Conservation (phyloP, 208 protist genomes). For the Ichthyophonus hoferi region DNA sequence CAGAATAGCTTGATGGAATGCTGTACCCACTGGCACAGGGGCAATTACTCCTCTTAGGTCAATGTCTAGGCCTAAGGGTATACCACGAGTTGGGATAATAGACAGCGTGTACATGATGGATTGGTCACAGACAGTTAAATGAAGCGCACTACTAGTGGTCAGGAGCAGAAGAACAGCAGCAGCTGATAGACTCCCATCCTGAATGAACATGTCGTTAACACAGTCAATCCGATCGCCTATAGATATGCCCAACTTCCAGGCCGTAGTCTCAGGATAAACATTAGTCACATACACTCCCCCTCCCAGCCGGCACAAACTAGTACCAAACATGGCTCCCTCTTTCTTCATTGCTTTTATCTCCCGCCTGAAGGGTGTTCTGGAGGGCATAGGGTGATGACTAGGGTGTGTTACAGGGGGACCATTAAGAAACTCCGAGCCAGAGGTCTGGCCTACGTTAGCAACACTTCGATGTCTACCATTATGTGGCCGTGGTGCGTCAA, state of each 20-base stretch:
- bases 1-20: not conserved
- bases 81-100: not conserved
- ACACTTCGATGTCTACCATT: too few species aligned
- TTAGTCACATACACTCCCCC: not conserved
- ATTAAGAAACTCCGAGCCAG: too few species aligned
- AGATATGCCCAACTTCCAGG: not conserved
- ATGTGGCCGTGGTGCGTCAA: too few species aligned
- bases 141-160: not conserved
- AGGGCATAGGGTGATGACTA: too few species aligned
- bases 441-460: too few species aligned
- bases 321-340: not conserved
- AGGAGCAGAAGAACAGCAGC: not conserved
- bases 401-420: too few species aligned
- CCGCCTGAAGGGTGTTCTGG: too few species aligned
- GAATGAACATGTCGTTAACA: not conserved
- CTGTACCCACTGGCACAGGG: not conserved
- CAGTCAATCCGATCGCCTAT: not conserved
- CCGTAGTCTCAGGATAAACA: not conserved
- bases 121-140: not conserved
- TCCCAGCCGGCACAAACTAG: not conserved
- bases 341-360: not conserved
- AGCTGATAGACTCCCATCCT: not conserved
- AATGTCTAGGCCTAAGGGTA: not conserved
- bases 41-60: not conserved
- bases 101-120: not conserved